Conservation (phyloP, 2,329 filamentous ascomycete species). For the Trichothecium sympodiale region DNA sequence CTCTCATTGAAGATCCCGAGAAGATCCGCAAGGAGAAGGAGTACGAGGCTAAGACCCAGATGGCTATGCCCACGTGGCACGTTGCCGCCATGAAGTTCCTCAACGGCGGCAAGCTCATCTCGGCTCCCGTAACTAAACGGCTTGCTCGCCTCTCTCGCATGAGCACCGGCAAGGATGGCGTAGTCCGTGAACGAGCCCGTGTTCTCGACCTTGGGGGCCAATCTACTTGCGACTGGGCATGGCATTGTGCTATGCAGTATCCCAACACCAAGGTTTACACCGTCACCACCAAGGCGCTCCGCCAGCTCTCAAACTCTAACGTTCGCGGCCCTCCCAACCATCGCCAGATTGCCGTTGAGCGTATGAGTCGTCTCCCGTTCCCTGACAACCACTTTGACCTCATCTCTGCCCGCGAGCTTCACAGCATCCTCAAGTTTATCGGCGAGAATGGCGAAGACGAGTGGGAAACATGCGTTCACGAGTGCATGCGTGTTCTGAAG, state of each 20-base stretch:
- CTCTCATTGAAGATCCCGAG: slow-evolving; percentile 49
- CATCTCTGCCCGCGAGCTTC: slow-evolving; percentile 78
- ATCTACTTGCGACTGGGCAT: slow-evolving; percentile 85
- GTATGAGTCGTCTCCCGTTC: slow-evolving; percentile 75
- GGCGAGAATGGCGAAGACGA: slow-evolving; percentile 64
- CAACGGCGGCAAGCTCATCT: slow-evolving; percentile 54
- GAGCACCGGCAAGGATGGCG: slow-evolving; percentile 29
- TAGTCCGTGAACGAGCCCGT: slow-evolving; percentile 42
- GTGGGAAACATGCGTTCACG: slow-evolving; percentile 73
- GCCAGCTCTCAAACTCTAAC: slow-evolving; percentile 60
- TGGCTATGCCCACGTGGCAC: slow-evolving; percentile 49
- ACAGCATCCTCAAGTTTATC: slow-evolving; percentile 68
- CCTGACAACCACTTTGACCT: slow-evolving; percentile 79
- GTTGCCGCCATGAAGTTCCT: slow-evolving; percentile 49
- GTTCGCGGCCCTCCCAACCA: slow-evolving; percentile 82
- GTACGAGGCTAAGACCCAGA: slow-evolving; percentile 66
- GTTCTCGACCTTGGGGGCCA: slow-evolving; percentile 84
- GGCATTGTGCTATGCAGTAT: slow-evolving; percentile 81
- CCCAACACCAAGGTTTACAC: slow-evolving; percentile 82
- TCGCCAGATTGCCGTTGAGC: slow-evolving; percentile 66
- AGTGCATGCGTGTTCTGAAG: slow-evolving; percentile 86
- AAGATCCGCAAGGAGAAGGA: slow-evolving; percentile 64
- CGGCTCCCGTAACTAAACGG: slow-evolving; percentile 51
- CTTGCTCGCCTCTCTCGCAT: slow-evolving; percentile 43
- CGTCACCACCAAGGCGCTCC: slow-evolving; percentile 62